Evolutionary conservation across 2,329 filamentous ascomycete species (phyloP), one percentile per base, ranked within the genome.

Genomic region (Torrubiellomyces zombiae): DNA sequence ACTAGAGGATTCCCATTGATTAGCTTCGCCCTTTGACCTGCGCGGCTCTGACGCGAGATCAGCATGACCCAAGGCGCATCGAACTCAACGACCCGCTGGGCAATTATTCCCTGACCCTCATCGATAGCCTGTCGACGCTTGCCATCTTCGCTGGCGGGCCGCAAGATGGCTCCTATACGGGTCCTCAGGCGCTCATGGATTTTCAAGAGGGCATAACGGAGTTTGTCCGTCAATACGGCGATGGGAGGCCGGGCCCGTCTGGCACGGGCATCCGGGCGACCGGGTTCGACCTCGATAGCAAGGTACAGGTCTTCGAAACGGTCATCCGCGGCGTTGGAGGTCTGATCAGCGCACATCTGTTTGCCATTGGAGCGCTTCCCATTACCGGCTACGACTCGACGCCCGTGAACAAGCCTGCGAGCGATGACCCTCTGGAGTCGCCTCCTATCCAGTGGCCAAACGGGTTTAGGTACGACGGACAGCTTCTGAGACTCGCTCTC

Each of bases 251-350:
- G 7, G 75, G 78, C 3, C 58, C 67, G 9, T 61, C 63, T 5
- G 81, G 79, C 6, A 63, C 68, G 42, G 86, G 86, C 4, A 58
- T 65, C 29, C 63, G 82, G 34, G 73, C 74, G 4, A 67, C 72
- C 27, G 89, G 83, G 0, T 98, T 98, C 42, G 82, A 98, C 48
- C 59, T 93, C 20, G 86, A 98, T 51, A 93, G 85, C 56, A 98
- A 95, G 52, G 89, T 98, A 2, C 86, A 98, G 53, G 82, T 98
- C 19, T 98, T 98, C 43, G 89, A 98, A 56, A 95, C 86, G 1
- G 86, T 93, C 18, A 98, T 98, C 38, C 68, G 89, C 30, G 89
- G 86, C 10, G 68, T 92, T 22, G 89, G 89, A 9, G 89, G 89
- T 1, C 58, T 98, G 28, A 55, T 98, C 35, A 94, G 85, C 42